These are phyloP conservation scores for Lichenothelia convexa DNA, from an alignment of 495 filamentous ascomycete species.

Conservation along the genomic window DNA sequence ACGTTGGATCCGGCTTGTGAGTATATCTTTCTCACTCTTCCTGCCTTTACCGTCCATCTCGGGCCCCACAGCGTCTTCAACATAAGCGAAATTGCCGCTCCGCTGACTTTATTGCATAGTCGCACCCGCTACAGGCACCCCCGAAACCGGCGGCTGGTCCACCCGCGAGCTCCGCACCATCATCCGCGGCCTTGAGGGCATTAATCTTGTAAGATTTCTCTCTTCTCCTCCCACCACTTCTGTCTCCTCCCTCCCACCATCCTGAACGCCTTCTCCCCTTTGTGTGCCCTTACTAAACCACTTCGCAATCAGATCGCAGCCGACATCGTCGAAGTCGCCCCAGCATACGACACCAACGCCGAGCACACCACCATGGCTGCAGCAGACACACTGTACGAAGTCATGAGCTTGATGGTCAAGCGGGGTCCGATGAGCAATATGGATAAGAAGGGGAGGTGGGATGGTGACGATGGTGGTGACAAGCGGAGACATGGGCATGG, in stretches of 20 bases:
- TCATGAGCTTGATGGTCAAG: constrained; percentile 67
- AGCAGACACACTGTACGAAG: constrained; percentile 65
- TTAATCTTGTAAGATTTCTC: too few species aligned
- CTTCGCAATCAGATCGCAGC: not conserved
- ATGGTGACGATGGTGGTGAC: too few species aligned
- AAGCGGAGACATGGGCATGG: too few species aligned
- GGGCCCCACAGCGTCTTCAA: too few species aligned
- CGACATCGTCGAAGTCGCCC: constrained; percentile 63
- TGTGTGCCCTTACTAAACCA: too few species aligned
- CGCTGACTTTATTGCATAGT: too few species aligned
- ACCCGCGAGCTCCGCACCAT: constrained; percentile 62
- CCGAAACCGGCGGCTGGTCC: constrained; percentile 76
- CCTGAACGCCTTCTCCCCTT: too few species aligned
- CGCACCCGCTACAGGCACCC: constrained; percentile 68
- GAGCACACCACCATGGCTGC: constrained; percentile 76
- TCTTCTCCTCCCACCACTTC: constrained; percentile 56
- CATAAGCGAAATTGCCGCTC: too few species aligned
- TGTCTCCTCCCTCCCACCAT: not conserved
- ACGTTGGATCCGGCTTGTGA: constrained; percentile 68
- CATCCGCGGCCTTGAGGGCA: constrained; percentile 49
- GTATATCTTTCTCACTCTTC: constrained; percentile 14
- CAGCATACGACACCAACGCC: constrained; percentile 65
- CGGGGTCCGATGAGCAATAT: constrained; percentile 25
- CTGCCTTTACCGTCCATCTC: not conserved
- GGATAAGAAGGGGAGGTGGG: not conserved